Evolutionary conservation across 306 rosid species (phyloP), one percentile per base, ranked within the genome.

Genomic region (Lupinus albus): DNA sequence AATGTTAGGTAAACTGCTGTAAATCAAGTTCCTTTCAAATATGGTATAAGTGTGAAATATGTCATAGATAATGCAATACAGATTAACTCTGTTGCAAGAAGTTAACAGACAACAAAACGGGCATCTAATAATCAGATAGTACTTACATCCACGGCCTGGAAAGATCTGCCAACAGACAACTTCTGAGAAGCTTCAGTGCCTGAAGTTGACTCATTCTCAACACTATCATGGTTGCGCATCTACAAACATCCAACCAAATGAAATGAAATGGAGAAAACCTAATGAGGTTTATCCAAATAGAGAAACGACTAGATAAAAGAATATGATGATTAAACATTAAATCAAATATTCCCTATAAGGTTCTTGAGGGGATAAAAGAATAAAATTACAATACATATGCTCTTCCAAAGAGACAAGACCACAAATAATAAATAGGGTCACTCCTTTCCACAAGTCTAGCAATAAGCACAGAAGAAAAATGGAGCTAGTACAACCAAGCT

Each of bases 91-190:
- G 50, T 30, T 70, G 69, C 50, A 56, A 15, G 65, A 75, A 18
- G 46, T 16, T 28, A 44, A 39, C 11, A 45, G 46, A 38, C 63
- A n/a, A 66, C 15, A 60, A 60, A 15, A 46, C 14, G 66, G 20
- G 68, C 2, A 41, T 11, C 49, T 38, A 20, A 49, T 45, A 67
- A 60, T 51, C 32, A 66, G 42, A 74, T 71, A 33, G 38, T 33
- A 84, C 96, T 82, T 80, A 92, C 96, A 78, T 81, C 88, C 44
- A 54, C 77, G 33, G 63, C 76, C 75, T 84, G 84, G 61, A 72
- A 81, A 44, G 82, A 81, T 80, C 81, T 80, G 56, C 41, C 77
- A 17, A 38, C 60, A 1, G 77, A 68, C 55, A 83, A 80, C 78
- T 86, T 89, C 74, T 67, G 84, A 73, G 89, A 83, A 78, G 68